phyloP scores from a whole-genome alignment of 345 rosid species.

The Brassica carinata region DNA sequence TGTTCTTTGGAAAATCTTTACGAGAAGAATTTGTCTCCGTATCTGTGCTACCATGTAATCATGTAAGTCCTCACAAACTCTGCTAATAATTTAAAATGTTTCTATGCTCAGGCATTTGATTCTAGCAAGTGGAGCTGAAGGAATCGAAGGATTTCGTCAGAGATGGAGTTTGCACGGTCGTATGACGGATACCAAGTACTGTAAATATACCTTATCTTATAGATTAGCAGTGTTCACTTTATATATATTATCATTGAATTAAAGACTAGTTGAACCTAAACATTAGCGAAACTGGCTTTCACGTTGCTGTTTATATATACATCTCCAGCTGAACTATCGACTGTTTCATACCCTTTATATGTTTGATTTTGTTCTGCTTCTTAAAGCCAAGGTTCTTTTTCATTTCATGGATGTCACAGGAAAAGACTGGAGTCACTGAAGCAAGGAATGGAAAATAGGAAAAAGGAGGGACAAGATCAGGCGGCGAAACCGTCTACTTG shows the following conservation, averaged over 20 bases:
- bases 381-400: not conserved
- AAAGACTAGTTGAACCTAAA: not conserved
- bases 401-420: constrained; percentile 43
- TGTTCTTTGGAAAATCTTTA: not conserved
- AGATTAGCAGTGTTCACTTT: not conserved
- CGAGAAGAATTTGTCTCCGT: not conserved
- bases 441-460: constrained; percentile 66
- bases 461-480: constrained; percentile 47
- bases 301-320: not conserved
- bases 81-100: not conserved
- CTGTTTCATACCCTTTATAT: not conserved
- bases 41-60: not conserved
- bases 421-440: constrained; percentile 66
- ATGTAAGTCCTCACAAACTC: not conserved
- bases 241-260: not conserved
- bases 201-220: constrained; percentile 5
- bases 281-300: not conserved
- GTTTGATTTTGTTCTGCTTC: not conserved
- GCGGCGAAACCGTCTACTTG: constrained; percentile 32
- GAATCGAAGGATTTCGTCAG: constrained; percentile 84
- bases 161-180: constrained; percentile 98
- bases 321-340: not conserved
- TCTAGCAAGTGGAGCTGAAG: constrained; percentile 92
- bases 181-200: constrained; percentile 79
- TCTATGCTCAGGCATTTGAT: constrained; percentile 62